Evolutionary conservation across 176 grass and related monocot genomes (phyloP), one percentile per base, ranked within the genome.

Genomic region (Carex littledalei): DNA sequence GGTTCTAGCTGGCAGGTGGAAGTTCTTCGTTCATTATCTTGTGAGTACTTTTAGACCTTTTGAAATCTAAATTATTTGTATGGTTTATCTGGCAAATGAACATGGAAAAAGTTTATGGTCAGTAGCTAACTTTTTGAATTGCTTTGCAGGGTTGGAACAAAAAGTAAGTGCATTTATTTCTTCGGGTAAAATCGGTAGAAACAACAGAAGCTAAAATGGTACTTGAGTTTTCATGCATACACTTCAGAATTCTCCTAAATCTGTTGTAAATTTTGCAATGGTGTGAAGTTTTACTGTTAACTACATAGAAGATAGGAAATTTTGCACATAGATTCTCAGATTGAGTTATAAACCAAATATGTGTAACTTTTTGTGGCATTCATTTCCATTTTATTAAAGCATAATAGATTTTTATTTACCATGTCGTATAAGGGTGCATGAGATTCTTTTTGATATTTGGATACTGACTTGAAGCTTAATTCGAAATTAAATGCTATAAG

Each of bases 61-160:
- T 35, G 18, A 31, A 82, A 56, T 74, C 29, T 67, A 49, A 86
- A 63, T 61, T 31, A 58, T 22, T 39, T 77, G 43, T 63, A 62
- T 71, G 53, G 77, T 78, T 56, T 34, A 56, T 78, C 50, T 56
- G 14, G 17, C n/a, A 34, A 57, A 39, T 17, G 15, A 32, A 56
- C 74, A 57, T 57, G 12, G 16, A 78, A 72, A 34, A 52, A 5
- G 11, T 57, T 78, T 78, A 78, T 78, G 26, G 24, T 78, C 74
- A 78, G 50, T 21, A 31, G 87, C 63, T 89, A 81, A 86, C 84
- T 73, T 53, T 67, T 37, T 50, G 34, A 82, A 78, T 60, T 81
- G n/a, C 85, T 69, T 93, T 95, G 82, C 86, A 98, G 95, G 95
- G 95, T 83, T 95, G 95, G 95, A 98, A 90, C 87, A 98, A 98